These are phyloP conservation scores for Sporothrix variecibatus DNA, from an alignment of 2,329 filamentous ascomycete genomes.

Conservation along the genomic window DNA sequence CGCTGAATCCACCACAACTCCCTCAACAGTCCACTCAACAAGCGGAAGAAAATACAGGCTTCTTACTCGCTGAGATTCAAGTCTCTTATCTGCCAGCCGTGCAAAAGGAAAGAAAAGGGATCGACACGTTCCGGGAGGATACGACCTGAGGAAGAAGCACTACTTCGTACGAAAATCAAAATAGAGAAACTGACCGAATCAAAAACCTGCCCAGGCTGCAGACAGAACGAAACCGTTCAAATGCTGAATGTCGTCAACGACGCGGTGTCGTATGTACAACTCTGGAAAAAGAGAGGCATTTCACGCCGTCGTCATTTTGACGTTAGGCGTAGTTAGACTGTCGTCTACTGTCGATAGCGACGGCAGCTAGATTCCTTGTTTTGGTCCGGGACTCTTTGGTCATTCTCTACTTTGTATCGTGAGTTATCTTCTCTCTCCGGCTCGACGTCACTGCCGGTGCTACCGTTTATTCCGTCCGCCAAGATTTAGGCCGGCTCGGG, in stretches of 20 bases:
- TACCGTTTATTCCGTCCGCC: conserved; percentile 2
- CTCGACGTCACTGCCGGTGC: neutral
- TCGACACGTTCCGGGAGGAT: neutral
- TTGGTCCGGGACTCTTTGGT: neutral
- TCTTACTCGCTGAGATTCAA: neutral
- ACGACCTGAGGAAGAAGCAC: neutral
- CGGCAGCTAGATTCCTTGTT: neutral
- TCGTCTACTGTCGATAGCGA: neutral
- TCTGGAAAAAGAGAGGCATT: conserved; percentile 4
- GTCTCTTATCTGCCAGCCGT: neutral
- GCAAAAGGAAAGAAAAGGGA: neutral
- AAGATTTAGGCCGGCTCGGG: neutral
- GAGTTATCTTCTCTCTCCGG: neutral
- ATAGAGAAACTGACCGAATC: neutral
- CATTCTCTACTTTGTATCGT: no score
- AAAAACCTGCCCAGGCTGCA: neutral
- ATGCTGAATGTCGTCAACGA: neutral
- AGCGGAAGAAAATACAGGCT: conserved; percentile 7
- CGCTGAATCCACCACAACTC: neutral
- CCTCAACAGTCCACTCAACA: no score
- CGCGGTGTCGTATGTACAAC: neutral
- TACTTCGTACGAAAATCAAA: neutral
- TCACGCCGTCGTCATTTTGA: neutral
- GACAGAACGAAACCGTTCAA: neutral
- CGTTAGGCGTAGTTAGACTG: neutral